These are phyloP conservation scores for Lachnum nothofagi DNA, from an alignment of 2,329 filamentous ascomycete species.

Conservation along the genomic window DNA sequence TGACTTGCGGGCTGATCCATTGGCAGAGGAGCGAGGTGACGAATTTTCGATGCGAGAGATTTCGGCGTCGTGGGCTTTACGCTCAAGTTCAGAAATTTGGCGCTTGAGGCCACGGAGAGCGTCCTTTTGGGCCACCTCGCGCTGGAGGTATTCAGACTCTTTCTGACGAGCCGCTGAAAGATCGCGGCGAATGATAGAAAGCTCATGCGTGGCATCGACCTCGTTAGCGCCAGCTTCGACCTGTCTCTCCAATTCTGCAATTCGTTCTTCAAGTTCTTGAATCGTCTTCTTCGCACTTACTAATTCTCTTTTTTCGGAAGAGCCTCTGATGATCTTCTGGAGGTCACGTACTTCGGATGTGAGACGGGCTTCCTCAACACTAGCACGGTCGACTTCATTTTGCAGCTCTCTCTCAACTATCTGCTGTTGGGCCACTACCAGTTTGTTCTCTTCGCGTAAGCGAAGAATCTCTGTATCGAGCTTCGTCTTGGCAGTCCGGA, in stretches of 20 bases:
- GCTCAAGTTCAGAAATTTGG: constrained; percentile 62
- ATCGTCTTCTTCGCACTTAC: constrained; percentile 53
- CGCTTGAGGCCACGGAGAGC: constrained; percentile 58
- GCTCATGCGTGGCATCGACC: constrained; percentile 46
- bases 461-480: constrained; percentile 63
- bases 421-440: constrained; percentile 51
- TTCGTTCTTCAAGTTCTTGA: constrained; percentile 56
- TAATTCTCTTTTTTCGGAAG: constrained; percentile 41
- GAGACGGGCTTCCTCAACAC: constrained; percentile 60
- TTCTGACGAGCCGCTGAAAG: constrained; percentile 59
- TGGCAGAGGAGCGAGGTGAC: constrained; percentile 44
- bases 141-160: constrained; percentile 59
- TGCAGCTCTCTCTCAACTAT: constrained; percentile 60
- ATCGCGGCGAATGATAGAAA: constrained; percentile 58
- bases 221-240: constrained; percentile 33
- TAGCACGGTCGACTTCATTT: constrained; percentile 60
- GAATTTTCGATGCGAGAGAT: constrained; percentile 45
- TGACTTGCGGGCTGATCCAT: constrained; percentile 48
- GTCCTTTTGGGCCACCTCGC: constrained; percentile 60
- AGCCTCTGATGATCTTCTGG: constrained; percentile 37
- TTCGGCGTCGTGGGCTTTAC: constrained; percentile 60
- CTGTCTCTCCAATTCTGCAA: constrained; percentile 43
- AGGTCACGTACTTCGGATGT: constrained; percentile 50
- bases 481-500: constrained; percentile 62
- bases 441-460: constrained; percentile 58